These are phyloP conservation scores for Gynandropsis gynandra DNA, from an alignment of 345 rosid species.

Conservation along the genomic window DNA sequence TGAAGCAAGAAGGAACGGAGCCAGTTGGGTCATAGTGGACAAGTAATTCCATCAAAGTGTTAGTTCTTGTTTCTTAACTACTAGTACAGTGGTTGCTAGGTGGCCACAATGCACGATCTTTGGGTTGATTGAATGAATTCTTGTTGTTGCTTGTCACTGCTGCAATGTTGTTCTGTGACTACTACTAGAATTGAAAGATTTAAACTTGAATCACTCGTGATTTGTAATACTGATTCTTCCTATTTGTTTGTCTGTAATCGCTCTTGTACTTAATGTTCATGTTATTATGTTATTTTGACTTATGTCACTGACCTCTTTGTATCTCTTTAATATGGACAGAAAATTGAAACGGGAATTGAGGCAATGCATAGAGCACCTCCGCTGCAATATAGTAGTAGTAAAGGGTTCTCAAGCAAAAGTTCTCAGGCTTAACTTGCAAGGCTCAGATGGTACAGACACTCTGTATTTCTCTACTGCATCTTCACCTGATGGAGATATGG, in stretches of 20 bases:
- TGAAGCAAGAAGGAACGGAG: slow-evolving; percentile 49
- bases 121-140: too few relatives aligned
- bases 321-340: slow-evolving; percentile 36
- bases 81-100: slow-evolving; percentile 24
- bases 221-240: too few relatives aligned
- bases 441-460: slow-evolving; percentile 41
- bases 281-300: not conserved
- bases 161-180: too few relatives aligned
- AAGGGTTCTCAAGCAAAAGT: slow-evolving; percentile 59
- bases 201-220: too few relatives aligned
- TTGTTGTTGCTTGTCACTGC: too few relatives aligned
- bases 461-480: slow-evolving; percentile 52
- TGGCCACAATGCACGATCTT: too few relatives aligned
- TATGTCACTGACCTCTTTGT: not conserved
- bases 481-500: slow-evolving; percentile 37
- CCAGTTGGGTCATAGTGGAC: slow-evolving; percentile 82
- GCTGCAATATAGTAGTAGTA: slow-evolving; percentile 56
- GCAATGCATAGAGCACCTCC: slow-evolving; percentile 60
- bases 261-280: too few relatives aligned
- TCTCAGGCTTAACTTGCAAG: slow-evolving; percentile 53
- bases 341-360: slow-evolving; percentile 54
- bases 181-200: too few relatives aligned
- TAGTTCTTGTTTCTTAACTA: slow-evolving; percentile 45
- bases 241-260: too few relatives aligned
- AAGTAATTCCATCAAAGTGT: slow-evolving; percentile 63